Evolutionary conservation across 2,329 filamentous ascomycete genomes (phyloP), one percentile per base, ranked within the genome.

Genomic region (Talaromyces sp.): DNA sequence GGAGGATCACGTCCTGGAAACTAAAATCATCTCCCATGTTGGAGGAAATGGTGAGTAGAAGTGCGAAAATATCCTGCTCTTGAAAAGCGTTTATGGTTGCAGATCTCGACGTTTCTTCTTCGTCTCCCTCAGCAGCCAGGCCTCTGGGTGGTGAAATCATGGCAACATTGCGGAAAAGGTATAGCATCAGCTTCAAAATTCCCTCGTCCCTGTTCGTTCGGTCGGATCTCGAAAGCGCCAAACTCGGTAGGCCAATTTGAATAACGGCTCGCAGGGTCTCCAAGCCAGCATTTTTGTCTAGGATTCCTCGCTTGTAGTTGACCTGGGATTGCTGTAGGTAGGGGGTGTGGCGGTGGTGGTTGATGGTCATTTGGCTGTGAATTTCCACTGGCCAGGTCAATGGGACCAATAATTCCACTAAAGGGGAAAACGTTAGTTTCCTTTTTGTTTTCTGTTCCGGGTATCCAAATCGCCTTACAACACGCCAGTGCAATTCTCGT

Each of bases 21-120:
- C 89, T 87, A 74, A 97, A 99, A 68, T 98, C 94, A 47, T 97
- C 92, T 36, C 91, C 91, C 80, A 97, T 94, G 65, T 94, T 96
- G 2, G 93, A 97, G 12, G 92, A 90, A 55, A 99, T 81, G 0
- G 92, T 96, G 58, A 98, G 80, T 27, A 99, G 78, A 2, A 96
- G 83, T 59, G 91, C 86, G 68, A 98, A 90, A 27, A 96, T 90
- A 73, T 97, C 93, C 75, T 99, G 95, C 66, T 89, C 88, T 42
- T 94, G 87, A 69, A 97, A 96, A 1, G 91, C 89, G 68, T 96
- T 90, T 64, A 98, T 93, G 0, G 91, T 90, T 8, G 91, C 87
- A 2, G 92, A 96, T 63, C 93, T 86, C 5, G 92, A 96, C 34
- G 96, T 88, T 69, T 96, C 91, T 10, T 90, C 87, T 72, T 96